Percentiles rank a stretch among this genome's conserved stretches.
phyloP scores from a whole-genome alignment of 1,284 basidiomycete species.

The Ustanciosporium gigantosporum region DNA sequence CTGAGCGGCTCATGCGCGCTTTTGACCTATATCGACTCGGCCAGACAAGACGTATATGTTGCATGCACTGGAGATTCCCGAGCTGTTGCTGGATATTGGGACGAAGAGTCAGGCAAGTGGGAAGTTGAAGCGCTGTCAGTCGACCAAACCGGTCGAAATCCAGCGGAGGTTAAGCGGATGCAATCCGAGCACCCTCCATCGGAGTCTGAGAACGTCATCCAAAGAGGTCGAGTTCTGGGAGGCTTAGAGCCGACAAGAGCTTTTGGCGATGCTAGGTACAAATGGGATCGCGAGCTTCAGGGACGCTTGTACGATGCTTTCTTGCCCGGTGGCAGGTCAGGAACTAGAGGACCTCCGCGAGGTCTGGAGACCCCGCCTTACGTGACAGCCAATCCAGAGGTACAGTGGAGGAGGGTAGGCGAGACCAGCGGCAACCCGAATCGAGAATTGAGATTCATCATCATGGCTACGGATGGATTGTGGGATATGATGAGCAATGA shows the following conservation, averaged over 20 bases:
- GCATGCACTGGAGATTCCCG: slow-evolving; percentile 92
- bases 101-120: slow-evolving; percentile 67
- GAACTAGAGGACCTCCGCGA: slow-evolving; percentile 46
- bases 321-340: slow-evolving; percentile 43
- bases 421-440: slow-evolving; percentile 21
- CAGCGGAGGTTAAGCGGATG: slow-evolving; percentile 75
- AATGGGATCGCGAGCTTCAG: slow-evolving; percentile 66
- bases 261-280: slow-evolving; percentile 93
- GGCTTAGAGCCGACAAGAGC: slow-evolving; percentile 92
- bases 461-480: slow-evolving; percentile 89
- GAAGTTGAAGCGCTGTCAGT: slow-evolving; percentile 86
- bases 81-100: slow-evolving; percentile 90
- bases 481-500: slow-evolving; percentile 95
- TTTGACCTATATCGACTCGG: slow-evolving; percentile 58
- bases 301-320: slow-evolving; percentile 61
- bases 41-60: slow-evolving; percentile 58
- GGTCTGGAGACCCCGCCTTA: slow-evolving; percentile 75
- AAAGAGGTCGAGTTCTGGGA: slow-evolving; percentile 72
- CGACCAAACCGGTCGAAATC: slow-evolving; percentile 93
- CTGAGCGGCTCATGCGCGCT: slow-evolving; percentile 56
- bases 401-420: slow-evolving; percentile 51
- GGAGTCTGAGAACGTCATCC: slow-evolving; percentile 80
- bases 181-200: slow-evolving; percentile 77
- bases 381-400: slow-evolving; percentile 80
- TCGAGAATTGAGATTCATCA: slow-evolving; percentile 64